Conservation (phyloP, 2,329 filamentous ascomycete species). For the Claviceps sp. region DNA sequence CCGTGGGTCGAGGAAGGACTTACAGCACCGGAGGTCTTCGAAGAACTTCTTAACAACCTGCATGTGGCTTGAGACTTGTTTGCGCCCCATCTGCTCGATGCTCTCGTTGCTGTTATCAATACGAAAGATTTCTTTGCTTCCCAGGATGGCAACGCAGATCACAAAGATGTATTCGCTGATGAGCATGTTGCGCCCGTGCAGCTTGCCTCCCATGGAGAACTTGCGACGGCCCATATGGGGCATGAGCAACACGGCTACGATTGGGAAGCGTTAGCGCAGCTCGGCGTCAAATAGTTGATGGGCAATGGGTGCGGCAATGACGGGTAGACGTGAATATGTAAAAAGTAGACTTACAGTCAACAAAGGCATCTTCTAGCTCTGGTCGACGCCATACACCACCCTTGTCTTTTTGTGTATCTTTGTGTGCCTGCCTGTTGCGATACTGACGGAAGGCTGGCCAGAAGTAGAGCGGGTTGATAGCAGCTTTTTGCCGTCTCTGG, state of each 20-base stretch:
- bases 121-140: constrained; percentile 29
- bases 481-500: constrained; percentile 22
- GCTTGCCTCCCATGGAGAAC: constrained; percentile 49
- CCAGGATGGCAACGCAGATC: constrained; percentile 24
- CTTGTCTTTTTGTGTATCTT: constrained; percentile 45
- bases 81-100: constrained; percentile 37
- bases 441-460: constrained; percentile 53
- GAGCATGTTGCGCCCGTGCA: constrained; percentile 56
- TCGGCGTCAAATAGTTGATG: neutral
- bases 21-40: constrained; percentile 47
- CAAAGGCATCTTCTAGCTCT: constrained; percentile 50
- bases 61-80: constrained; percentile 58
- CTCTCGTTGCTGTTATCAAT: constrained; percentile 30
- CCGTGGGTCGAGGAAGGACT: constrained; percentile 19
- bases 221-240: constrained; percentile 54
- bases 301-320: neutral
- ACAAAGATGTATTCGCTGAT: constrained; percentile 52
- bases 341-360: constrained; percentile 40
- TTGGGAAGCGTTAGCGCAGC: constrained; percentile 10
- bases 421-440: constrained; percentile 49
- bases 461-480: constrained; percentile 46
- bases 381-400: constrained; percentile 40
- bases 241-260: constrained; percentile 44
- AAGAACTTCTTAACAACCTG: constrained; percentile 58
- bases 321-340: neutral